These are phyloP conservation scores for Yamadazyma atlantica DNA, from an alignment of 1,139 yeast species.

Conservation along the genomic window DNA sequence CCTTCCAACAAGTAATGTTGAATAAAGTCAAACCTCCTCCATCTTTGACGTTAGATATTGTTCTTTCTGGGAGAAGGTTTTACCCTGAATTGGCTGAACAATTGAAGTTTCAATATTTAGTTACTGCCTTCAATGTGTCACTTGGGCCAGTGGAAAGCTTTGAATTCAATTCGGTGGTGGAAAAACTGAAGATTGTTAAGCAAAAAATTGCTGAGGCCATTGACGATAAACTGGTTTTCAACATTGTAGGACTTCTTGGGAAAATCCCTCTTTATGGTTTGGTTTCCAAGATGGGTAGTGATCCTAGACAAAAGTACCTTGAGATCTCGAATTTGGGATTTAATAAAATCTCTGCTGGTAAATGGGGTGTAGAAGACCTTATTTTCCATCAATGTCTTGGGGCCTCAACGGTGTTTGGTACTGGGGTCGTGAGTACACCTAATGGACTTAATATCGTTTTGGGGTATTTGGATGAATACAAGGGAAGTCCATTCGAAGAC, in stretches of 20 bases:
- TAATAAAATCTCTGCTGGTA: constrained; percentile 10
- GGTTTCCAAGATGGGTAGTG: constrained; percentile 1
- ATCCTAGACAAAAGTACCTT: constrained; percentile 14
- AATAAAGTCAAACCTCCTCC: background rate
- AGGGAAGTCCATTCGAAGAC: background rate
- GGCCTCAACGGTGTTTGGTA: constrained; percentile 17
- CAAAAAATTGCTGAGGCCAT: constrained; percentile 11
- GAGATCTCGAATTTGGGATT: constrained; percentile 32
- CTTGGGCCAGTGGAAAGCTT: constrained; percentile 14
- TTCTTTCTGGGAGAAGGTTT: constrained; percentile 28
- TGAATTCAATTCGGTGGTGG: constrained; percentile 7
- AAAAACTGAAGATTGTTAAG: constrained; percentile 10
- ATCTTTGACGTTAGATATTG: constrained; percentile 16
- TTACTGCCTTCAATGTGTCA: constrained; percentile 11
- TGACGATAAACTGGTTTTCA: constrained; percentile 16
- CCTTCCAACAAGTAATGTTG: constrained; percentile 19
- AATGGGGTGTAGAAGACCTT: constrained; percentile 21
- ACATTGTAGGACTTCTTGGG: constrained; percentile 20
- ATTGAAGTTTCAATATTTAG: constrained; percentile 20
- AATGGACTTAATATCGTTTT: constrained; percentile 21
- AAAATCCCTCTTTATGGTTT: constrained; percentile 13
- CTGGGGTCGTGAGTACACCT: constrained; percentile 20
- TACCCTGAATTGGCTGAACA: constrained; percentile 14
- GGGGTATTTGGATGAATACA: background rate
- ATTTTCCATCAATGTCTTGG: constrained; percentile 30